These are phyloP conservation scores for Candida neerlandica DNA, from an alignment of 1,139 yeast genomes.

Conservation along the genomic window DNA sequence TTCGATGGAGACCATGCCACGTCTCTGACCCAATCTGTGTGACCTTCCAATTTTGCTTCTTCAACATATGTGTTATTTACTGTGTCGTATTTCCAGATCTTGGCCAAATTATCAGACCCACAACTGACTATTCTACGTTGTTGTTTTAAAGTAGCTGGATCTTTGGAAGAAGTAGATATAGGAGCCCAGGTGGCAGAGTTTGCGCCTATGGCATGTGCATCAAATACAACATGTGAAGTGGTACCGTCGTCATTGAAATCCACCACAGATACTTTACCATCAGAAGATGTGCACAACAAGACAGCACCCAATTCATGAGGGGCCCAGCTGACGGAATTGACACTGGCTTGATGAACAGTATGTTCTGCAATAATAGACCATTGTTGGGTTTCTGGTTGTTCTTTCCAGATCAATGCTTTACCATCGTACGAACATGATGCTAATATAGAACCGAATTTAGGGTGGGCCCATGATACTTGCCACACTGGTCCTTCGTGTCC, in stretches of 20 bases:
- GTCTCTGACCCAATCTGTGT: constrained; percentile 97
- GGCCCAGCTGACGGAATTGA: constrained; percentile 94
- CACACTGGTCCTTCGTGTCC: constrained; percentile 98
- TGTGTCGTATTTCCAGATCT: constrained; percentile 80
- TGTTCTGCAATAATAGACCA: constrained; percentile 93
- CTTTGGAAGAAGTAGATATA: constrained; percentile 39
- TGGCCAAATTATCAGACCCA: constrained; percentile 92
- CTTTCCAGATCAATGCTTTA: constrained; percentile 92
- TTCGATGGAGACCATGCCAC: constrained; percentile 98
- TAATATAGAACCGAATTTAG: constrained; percentile 91
- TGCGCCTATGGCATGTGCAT: constrained; percentile 92
- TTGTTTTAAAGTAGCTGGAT: constrained; percentile 29
- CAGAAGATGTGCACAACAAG: constrained; percentile 87
- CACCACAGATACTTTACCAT: constrained; percentile 87
- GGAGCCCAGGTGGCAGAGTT: constrained; percentile 98
- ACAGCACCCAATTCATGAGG: constrained; percentile 97
- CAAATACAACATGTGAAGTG: constrained; percentile 62
- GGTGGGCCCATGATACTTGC: constrained; percentile 99
- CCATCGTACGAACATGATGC: constrained; percentile 98
- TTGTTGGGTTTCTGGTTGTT: constrained; percentile 71
- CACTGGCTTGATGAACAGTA: constrained; percentile 88
- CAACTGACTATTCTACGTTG: constrained; percentile 80
- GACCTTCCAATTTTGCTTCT: constrained; percentile 84
- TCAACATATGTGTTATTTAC: constrained; percentile 60
- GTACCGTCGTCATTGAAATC: constrained; percentile 93